These are phyloP conservation scores for Aleurites moluccanus DNA, from an alignment of 441 rosid species.

Conservation along the genomic window DNA sequence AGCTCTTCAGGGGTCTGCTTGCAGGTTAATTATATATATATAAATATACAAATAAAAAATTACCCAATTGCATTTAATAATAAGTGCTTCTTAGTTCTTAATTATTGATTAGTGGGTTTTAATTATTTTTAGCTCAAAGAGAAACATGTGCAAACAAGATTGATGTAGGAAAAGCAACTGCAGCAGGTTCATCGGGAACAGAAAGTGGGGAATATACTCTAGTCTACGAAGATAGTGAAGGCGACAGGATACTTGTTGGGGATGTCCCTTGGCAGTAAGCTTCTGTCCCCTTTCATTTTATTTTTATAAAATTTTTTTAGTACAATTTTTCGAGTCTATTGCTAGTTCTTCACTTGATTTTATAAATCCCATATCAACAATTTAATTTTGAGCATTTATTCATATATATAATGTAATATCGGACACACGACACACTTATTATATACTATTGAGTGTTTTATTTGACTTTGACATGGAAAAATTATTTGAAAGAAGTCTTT, in stretches of 20 bases:
- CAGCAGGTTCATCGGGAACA: slow-evolving; percentile 26
- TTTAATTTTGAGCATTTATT: too few relatives aligned
- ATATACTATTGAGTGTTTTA: too few relatives aligned
- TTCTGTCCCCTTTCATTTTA: neutral
- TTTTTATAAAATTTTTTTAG: neutral
- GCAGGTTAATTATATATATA: slow-evolving; percentile 43
- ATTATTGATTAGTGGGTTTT: slow-evolving; percentile 6
- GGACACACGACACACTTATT: too few relatives aligned
- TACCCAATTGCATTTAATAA: too few relatives aligned
- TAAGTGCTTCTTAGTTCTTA: neutral
- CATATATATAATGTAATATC: too few relatives aligned
- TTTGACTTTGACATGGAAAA: too few relatives aligned
- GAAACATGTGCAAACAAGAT: neutral
- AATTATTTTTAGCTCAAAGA: slow-evolving; percentile 16
- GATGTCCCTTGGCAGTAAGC: slow-evolving; percentile 47
- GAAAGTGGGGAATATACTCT: slow-evolving; percentile 31
- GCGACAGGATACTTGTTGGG: slow-evolving; percentile 36
- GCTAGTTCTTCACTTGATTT: too few relatives aligned
- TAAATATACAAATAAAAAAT: too few relatives aligned
- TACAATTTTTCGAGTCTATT: neutral
- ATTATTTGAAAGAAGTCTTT: too few relatives aligned
- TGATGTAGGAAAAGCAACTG: slow-evolving; percentile 33
- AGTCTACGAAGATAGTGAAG: slow-evolving; percentile 45
- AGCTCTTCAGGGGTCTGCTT: slow-evolving; percentile 79
- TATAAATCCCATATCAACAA: too few relatives aligned